Evolutionary conservation across 2,329 filamentous ascomycete genomes (phyloP).

Genomic region (Samsoniella hepiali): DNA sequence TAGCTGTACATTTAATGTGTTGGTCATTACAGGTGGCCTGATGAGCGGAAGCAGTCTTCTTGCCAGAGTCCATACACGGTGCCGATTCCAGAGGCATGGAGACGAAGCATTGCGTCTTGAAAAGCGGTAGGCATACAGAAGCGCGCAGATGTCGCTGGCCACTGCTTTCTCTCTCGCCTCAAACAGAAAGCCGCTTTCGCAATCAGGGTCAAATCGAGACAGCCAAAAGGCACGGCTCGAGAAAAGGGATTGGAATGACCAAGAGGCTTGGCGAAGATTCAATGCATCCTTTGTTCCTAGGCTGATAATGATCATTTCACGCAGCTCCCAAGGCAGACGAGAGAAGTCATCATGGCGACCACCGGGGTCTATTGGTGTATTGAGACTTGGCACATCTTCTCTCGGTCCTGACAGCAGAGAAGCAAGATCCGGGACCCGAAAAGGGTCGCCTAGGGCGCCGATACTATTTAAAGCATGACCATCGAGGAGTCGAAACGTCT

Average conservation of each 20-base stretch:
- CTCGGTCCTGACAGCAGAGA: background rate
- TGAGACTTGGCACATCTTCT: background rate
- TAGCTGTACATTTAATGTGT: background rate
- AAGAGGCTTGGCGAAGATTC: background rate
- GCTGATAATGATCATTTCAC: background rate
- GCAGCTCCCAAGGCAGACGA: background rate
- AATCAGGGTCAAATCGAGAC: background rate
- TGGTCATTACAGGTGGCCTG: background rate
- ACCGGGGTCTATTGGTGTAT: background rate
- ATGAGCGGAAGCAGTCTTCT: background rate
- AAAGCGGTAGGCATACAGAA: background rate
- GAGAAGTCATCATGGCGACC: background rate
- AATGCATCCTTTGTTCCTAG: background rate
- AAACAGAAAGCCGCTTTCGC: background rate
- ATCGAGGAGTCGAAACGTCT: background rate
- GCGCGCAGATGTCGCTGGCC: background rate
- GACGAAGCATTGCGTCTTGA: background rate
- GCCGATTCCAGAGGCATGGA: background rate
- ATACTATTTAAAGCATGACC: background rate
- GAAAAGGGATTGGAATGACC: background rate
- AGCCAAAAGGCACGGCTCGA: background rate
- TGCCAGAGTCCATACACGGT: background rate
- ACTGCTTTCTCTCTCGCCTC: background rate
- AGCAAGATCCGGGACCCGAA: background rate
- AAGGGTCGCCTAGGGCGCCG: background rate